Evolutionary conservation across 306 rosid genomes (phyloP), one percentile per base, ranked within the genome.

Genomic region (Cucumis melo): DNA sequence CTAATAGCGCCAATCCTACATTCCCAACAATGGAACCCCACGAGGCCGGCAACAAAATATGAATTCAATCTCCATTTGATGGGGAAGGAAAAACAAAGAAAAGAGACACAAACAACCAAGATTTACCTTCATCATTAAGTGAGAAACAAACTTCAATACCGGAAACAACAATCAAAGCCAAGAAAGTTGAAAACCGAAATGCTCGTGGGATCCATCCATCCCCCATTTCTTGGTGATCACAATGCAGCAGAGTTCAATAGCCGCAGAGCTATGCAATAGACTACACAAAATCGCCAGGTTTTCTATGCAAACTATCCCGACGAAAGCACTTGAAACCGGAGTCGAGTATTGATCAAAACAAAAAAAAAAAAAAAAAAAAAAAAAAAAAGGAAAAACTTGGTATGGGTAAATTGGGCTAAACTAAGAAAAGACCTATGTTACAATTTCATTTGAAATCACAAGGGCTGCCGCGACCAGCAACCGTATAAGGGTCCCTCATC

Each of bases 41-140:
- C 9, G 14, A 46, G 58, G 58, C 15, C 23, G 53, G 53, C 16
- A 70, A 3, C 2, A n/a, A 58, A 48, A 54, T 27, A 63, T 42
- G 70, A 73, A 19, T 39, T 61, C 41, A 17, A 54, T 42, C 68
- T 62, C 55, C 21, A 64, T 77, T 77, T 70, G 63, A 10, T 34
- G 9, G 32, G 51, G 51, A 42, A 7, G 74, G 10, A 14, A 8
- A 12, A 8, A 12, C n/a, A 10, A 19, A 6, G 34, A 36, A 55
- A 23, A 59, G 19, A 6, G 6, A 62, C 12, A 1, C 5, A 54
- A 7, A 32, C 36, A 10, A 50, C 39, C 9, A 20, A 42, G 73
- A 68, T 67, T 74, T 77, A 92, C 99, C 98, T 92, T 95, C 99
- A 80, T 84, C 91, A 76, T 90, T 88, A 70, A 87, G 83, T 0